A percentile compares a stretch with the other conserved stretches of the same genome.
Conservation (phyloP, 306 rosid species). For the Lablab purpureus region DNA sequence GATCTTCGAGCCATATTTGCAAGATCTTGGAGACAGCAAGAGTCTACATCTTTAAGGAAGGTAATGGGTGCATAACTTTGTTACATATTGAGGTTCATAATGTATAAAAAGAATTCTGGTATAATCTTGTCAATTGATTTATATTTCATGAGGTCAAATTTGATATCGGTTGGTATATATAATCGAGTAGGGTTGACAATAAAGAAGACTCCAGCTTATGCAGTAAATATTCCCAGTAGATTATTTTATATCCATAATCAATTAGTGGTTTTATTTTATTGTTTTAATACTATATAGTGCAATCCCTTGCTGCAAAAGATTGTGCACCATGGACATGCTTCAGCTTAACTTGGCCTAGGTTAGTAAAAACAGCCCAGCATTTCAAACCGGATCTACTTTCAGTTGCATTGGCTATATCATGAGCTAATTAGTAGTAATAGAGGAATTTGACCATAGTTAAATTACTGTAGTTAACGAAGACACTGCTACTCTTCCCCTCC, state of each 20-base stretch:
- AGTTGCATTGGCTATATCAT: slow-evolving; percentile 11
- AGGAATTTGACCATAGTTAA: slow-evolving; percentile 12
- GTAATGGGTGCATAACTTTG: slow-evolving; percentile 51
- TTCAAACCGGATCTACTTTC: slow-evolving; percentile 8
- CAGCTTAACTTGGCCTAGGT: background rate
- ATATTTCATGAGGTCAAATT: slow-evolving; percentile 4
- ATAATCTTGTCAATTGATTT: slow-evolving; percentile 28
- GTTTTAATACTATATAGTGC: background rate
- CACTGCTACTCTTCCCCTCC: background rate
- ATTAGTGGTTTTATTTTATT: background rate
- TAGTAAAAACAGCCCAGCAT: slow-evolving; percentile 1
- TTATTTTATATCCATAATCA: slow-evolving; percentile 14
- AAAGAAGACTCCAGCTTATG: slow-evolving; percentile 7
- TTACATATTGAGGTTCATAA: slow-evolving; percentile 23
- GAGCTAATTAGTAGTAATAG: background rate
- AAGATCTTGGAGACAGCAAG: slow-evolving; percentile 71
- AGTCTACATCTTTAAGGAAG: slow-evolving; percentile 66
- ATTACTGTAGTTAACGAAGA: background rate
- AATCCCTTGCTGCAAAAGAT: slow-evolving; percentile 13
- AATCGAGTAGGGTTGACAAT: slow-evolving; percentile 3
- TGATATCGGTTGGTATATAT: background rate
- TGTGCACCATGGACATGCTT: slow-evolving; percentile 8
- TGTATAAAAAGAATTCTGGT: background rate
- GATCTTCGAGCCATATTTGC: slow-evolving; percentile 75
- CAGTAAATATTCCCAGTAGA: background rate